Conservation (phyloP, 2,329 filamentous ascomycete species). For the Apiospora saccharicola region DNA sequence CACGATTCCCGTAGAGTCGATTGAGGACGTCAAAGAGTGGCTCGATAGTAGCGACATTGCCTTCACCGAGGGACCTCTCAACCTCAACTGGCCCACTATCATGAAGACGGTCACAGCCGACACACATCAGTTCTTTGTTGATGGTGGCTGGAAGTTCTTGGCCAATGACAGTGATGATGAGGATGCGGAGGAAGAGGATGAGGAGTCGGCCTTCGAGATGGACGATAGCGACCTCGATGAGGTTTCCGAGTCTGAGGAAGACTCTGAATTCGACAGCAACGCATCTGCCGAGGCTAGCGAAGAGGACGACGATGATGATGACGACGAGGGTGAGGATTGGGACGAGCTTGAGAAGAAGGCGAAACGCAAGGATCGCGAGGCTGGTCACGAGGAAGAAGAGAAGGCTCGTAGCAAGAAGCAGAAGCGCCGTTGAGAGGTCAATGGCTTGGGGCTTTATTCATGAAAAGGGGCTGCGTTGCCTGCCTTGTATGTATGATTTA, state of each 20-base stretch:
- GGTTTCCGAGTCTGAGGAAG: constrained; percentile 80
- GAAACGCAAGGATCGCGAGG: constrained; percentile 79
- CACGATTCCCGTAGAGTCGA: constrained; percentile 93
- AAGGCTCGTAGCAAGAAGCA: constrained; percentile 19
- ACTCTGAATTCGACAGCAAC: constrained; percentile 93
- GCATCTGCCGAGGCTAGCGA: constrained; percentile 83
- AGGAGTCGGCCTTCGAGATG: constrained; percentile 93
- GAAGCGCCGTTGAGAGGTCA: constrained; percentile 4
- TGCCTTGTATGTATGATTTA: constrained; percentile 10
- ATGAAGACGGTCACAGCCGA: constrained; percentile 99
- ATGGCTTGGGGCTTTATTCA: not conserved
- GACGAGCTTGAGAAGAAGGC: constrained; percentile 93
- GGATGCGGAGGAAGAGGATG: constrained; percentile 80
- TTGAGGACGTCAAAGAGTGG: constrained; percentile 98
- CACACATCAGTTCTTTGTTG: constrained; percentile 92
- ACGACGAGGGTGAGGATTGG: constrained; percentile 88
- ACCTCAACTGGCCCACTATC: constrained; percentile 98
- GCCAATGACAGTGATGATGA: constrained; percentile 88
- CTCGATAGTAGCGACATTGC: constrained; percentile 95
- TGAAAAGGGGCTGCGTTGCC: not conserved
- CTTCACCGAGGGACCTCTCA: constrained; percentile 92
- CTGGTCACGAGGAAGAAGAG: constrained; percentile 75
- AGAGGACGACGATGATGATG: constrained; percentile 76
- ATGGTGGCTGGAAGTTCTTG: constrained; percentile 95
- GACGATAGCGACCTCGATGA: constrained; percentile 86